A percentile compares a stretch with the other conserved stretches of the same genome.
These are phyloP conservation scores for Petunia hybrid DNA, from an alignment of 305 asterid genomes.

Conservation along the genomic window DNA sequence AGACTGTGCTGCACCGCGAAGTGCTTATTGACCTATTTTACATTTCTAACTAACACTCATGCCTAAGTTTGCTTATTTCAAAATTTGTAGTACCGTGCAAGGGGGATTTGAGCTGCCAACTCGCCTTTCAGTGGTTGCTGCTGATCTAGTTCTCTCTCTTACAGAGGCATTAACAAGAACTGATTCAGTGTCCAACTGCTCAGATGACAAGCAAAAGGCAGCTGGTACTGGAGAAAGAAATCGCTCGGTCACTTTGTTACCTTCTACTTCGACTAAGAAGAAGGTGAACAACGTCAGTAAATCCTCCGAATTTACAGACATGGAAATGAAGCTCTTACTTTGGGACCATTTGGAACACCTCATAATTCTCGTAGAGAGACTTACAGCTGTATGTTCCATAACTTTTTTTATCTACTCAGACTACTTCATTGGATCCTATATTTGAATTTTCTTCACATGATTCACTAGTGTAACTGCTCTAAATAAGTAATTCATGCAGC, in stretches of 20 bases:
- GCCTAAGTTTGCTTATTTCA: constrained; percentile 40
- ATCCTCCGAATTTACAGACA: constrained; percentile 52
- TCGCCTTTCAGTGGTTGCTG: constrained; percentile 91
- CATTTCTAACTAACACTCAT: constrained; percentile 19
- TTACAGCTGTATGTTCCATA: constrained; percentile 67
- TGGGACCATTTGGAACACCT: constrained; percentile 76
- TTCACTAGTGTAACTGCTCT: not conserved
- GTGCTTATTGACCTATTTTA: constrained; percentile 12
- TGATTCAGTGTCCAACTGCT: constrained; percentile 47
- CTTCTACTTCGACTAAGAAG: constrained; percentile 44
- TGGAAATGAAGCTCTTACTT: constrained; percentile 73
- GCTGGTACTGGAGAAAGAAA: constrained; percentile 44
- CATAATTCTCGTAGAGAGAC: constrained; percentile 71
- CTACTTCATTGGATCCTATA: not conserved
- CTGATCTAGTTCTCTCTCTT: constrained; percentile 79
- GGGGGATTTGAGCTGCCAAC: constrained; percentile 94
- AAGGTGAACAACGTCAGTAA: constrained; percentile 46
- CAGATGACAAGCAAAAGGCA: constrained; percentile 54
- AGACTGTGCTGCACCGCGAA: not conserved
- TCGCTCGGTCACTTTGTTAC: constrained; percentile 46
- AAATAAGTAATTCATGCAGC: not conserved
- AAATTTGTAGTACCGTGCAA: constrained; percentile 66
- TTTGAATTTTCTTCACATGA: not conserved
- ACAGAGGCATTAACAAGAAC: constrained; percentile 72
- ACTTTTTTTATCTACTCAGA: constrained; percentile 26